Base-by-base conservation (phyloP, 192 early-diverging fungal genomes). In the Coemansia sp. region DNA sequence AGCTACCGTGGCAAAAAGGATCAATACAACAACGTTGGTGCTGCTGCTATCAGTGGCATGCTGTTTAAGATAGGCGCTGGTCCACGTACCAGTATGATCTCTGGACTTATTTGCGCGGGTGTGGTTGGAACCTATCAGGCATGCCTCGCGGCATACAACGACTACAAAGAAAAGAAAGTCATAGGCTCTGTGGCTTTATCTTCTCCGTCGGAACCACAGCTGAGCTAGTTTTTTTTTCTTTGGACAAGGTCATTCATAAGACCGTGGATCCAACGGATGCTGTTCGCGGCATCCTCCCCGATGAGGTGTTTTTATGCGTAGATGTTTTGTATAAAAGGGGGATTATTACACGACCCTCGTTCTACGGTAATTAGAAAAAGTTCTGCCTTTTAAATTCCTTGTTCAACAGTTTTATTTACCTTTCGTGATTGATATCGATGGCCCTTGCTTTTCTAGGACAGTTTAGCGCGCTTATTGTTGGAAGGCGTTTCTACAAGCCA, bases 51-150 rank as follows among this genome's bases (percentile, higher is more conserved):
- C 63, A 83, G 90, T 55, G 92, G 92, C 46, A 86, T 87, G 65
- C 69, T 94, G 40, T 94, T 92, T 74, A 94, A 94, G 84, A 87
- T 81, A 46, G 69, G 81, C 69, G 80, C 87, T 51, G 91, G 91
- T 63, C 84, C 88, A 43, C 81, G 81, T 61, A 74, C 85, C 38
- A 84, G 84, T 49, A 48, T 83, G 42, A 75, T 76, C 42, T 85
- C 88, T 19, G 84, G 80, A 45, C 82, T 80, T 40, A 72, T 91
- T 48, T 89, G 88, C 66, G 84, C 86, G 16, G 81, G 77, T 20
- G 68, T 74, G 32, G 89, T 88, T 13, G 86, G 86, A 12, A 77
- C 83, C 41, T 91, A 83, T 56, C 76, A 83, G 20, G 75, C 71
- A 11, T 45, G 71, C 25, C 54, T 67, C 14, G 17, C 63, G 5